Evolutionary conservation across 305 asterid genomes (phyloP), one percentile per base, ranked within the genome.

Genomic region (Nicotiana rustica): DNA sequence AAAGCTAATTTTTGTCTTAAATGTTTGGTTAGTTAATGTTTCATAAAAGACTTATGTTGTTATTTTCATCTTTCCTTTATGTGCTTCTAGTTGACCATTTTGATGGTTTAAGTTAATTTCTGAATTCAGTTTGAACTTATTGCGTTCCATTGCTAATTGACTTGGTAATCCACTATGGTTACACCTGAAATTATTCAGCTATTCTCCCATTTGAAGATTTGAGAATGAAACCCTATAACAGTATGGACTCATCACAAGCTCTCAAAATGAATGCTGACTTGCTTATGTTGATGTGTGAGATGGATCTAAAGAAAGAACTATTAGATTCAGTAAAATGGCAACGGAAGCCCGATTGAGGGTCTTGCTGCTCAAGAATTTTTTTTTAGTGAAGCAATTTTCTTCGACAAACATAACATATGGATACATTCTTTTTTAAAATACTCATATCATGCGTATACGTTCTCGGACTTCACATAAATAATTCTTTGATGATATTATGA

Each of bases 111-210:
- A 69, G 41, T 38, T 2, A 44, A 5, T 41, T 44, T 41, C 10
- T 36, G 66, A 60, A 60, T 60, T 60, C 66, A 60, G 10, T 60
- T 60, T 18, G 66, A 60, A 60, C 6, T 13, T 55, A 4, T 15
- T 57, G 64, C 10, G 9, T 57, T 57, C n/a, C 8, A 18, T 57
- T 57, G 10, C 21, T 57, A 18, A 69, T 41, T 18, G 77, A 69
- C 56, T 68, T 68, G 77, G 77, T 41, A 69, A 18, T 18, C 77
- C 77, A 9, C 77, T 41, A 69, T 38, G 77, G n/a, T 69, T 5
- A 69, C 57, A 18, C 77, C n/a, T 69, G 5, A 69, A 38, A 69
- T 41, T 38, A 55, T 69, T 38, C 77, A 38, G 77, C 77, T 38
- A 52, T 15, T 69, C 77, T 69, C 3, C 77, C 10, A 38, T 69